These are phyloP conservation scores for Zizania latifolia DNA, from an alignment of 176 grass and related monocot genomes.

Conservation along the genomic window DNA sequence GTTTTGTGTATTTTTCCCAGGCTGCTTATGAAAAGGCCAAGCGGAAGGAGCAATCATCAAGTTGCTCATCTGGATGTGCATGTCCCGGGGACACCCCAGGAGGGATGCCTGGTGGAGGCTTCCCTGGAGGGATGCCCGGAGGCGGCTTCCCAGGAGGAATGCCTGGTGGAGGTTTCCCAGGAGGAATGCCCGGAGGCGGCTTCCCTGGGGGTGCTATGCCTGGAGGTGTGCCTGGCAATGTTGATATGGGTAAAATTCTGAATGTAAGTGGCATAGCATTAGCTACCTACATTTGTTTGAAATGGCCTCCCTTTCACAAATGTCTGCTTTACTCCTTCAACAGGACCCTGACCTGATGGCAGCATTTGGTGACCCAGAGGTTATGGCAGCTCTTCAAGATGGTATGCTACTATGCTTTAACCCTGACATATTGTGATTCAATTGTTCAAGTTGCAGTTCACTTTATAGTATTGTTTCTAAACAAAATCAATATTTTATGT, in stretches of 20 bases:
- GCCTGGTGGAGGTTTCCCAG: constrained; percentile 38
- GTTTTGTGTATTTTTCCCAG: constrained; percentile 35
- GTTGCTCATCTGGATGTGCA: constrained; percentile 36
- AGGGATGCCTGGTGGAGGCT: constrained; percentile 45
- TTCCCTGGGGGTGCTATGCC: constrained; percentile 62
- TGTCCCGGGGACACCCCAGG: constrained; percentile 40
- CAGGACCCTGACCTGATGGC: constrained; percentile 90
- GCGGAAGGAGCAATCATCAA: constrained; percentile 76
- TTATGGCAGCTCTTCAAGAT: constrained; percentile 90
- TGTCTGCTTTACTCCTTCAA: constrained; percentile 21
- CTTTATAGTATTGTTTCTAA: background rate
- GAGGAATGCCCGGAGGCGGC: constrained; percentile 58
- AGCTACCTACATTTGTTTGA: background rate
- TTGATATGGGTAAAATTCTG: constrained; percentile 88
- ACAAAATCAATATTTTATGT: background rate
- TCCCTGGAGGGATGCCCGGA: constrained; percentile 35
- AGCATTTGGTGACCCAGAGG: constrained; percentile 79
- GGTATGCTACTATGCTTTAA: constrained; percentile 60
- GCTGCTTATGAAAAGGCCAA: constrained; percentile 97
- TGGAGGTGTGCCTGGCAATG: constrained; percentile 53
- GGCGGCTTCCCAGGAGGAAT: constrained; percentile 40
- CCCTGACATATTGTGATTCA: background rate
- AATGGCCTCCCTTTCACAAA: background rate
- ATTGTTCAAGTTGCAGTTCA: background rate
- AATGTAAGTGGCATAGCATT: constrained; percentile 48